phyloP scores from a whole-genome alignment of 352 stramenopile species.

The Pythium brachiatum region DNA sequence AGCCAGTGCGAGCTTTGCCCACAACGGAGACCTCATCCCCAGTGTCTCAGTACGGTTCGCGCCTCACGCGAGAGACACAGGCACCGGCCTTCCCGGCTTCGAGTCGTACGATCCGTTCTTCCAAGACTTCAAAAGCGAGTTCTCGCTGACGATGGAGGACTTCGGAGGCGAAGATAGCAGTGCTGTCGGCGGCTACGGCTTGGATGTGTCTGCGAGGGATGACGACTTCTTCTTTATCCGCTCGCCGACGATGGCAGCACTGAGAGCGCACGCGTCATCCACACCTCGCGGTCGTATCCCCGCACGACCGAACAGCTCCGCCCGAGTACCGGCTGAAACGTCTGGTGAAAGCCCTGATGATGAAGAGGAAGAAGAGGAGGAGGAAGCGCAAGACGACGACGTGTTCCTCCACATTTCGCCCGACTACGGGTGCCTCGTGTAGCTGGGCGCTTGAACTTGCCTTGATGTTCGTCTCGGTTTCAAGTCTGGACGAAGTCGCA shows the following conservation, averaged over 20 bases:
- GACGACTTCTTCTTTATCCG: conserved; percentile 28
- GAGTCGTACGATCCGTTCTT: conserved; percentile 46
- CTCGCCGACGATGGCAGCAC: conserved; percentile 30
- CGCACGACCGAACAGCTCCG: conserved; percentile 37
- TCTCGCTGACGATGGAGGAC: conserved; percentile 45
- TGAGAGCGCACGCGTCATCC: conserved; percentile 7
- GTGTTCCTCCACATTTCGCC: conserved; percentile 85
- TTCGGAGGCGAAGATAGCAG: conserved; percentile 27
- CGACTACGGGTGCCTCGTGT: conserved; percentile 81
- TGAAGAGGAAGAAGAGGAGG: conserved; percentile 15
- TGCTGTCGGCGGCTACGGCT: conserved; percentile 13
- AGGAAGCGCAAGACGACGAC: conserved; percentile 48
- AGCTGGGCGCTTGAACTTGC: conserved; percentile 10
- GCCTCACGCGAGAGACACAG: not conserved
- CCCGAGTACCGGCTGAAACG: conserved; percentile 43
- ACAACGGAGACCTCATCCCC: conserved; percentile 21
- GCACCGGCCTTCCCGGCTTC: conserved; percentile 24
- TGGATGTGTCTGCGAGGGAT: conserved; percentile 13
- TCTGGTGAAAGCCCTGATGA: conserved; percentile 12
- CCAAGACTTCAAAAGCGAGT: conserved; percentile 41
- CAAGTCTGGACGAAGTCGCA: not conserved
- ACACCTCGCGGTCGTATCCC: conserved; percentile 20
- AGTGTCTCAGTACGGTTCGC: conserved; percentile 30
- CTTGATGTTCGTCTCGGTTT: not conserved
- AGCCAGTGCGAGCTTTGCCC: not conserved